A percentile compares a stretch with the other conserved stretches of the same genome.
phyloP scores from a whole-genome alignment of 306 rosid species.

The Mimosa bimucronata region DNA sequence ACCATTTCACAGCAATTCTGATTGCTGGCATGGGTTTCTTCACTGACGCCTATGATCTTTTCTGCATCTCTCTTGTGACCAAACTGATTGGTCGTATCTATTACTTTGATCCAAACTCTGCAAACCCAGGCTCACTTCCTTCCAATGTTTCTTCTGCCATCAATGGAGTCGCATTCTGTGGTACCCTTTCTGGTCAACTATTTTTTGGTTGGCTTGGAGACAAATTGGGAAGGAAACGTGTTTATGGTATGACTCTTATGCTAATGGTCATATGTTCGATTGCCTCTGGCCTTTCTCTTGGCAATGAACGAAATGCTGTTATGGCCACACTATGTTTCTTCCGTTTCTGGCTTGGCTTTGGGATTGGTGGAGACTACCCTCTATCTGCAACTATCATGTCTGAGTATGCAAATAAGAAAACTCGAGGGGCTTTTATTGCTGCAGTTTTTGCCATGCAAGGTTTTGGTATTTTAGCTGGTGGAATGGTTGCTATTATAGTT shows the following conservation, averaged over 20 bases:
- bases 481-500: slow-evolving; percentile 69
- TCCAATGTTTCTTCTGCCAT: slow-evolving; percentile 72
- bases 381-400: slow-evolving; percentile 96
- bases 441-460: slow-evolving; percentile 98
- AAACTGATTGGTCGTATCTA: slow-evolving; percentile 80
- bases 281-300: slow-evolving; percentile 80
- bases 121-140: slow-evolving; percentile 67
- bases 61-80: slow-evolving; percentile 89
- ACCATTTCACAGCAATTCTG: slow-evolving; percentile 87
- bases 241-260: slow-evolving; percentile 90
- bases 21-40: slow-evolving; percentile 96
- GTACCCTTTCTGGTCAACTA: slow-evolving; percentile 84
- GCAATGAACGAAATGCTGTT: slow-evolving; percentile 57
- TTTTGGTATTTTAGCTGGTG: slow-evolving; percentile 83
- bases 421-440: slow-evolving; percentile 88
- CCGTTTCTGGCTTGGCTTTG: slow-evolving; percentile 92
- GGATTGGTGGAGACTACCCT: slow-evolving; percentile 95
- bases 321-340: slow-evolving; percentile 78
- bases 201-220: slow-evolving; percentile 98
- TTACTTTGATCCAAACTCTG: slow-evolving; percentile 48
- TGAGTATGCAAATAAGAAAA: slow-evolving; percentile 85
- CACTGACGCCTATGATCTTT: slow-evolving; percentile 88
- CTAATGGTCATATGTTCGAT: slow-evolving; percentile 78
- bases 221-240: slow-evolving; percentile 81
- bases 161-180: slow-evolving; percentile 87